These are phyloP conservation scores for Aegilops bicornis DNA, from an alignment of 176 grass and related monocot genomes.

Conservation along the genomic window DNA sequence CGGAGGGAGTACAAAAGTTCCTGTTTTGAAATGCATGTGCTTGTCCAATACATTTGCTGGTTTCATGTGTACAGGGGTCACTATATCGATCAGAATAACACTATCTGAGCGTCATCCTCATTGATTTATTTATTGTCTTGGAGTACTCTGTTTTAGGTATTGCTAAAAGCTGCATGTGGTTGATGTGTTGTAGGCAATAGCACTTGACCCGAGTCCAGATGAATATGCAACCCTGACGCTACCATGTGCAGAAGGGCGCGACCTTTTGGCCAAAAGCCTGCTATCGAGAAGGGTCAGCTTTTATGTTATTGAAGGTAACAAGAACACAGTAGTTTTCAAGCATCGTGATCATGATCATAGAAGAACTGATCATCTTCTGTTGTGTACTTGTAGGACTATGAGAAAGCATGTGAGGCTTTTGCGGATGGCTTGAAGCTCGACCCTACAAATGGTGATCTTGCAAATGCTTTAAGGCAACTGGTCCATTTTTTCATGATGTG, in stretches of 20 bases:
- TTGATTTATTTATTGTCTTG: background rate
- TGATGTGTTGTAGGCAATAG: background rate
- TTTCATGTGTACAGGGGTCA: background rate
- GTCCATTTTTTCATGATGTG: no score
- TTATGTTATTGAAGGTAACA: constrained; percentile 4
- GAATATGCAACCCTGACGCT: background rate
- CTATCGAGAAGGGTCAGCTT: constrained; percentile 3
- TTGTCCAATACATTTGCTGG: background rate
- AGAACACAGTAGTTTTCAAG: background rate
- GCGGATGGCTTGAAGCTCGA: background rate
- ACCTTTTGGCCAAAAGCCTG: background rate
- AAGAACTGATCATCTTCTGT: background rate
- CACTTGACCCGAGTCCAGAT: background rate
- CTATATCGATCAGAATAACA: no score
- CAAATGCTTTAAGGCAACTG: no score
- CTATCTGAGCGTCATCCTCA: background rate
- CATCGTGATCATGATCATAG: background rate
- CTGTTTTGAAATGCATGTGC: background rate
- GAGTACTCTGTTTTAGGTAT: background rate
- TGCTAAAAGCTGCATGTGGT: background rate
- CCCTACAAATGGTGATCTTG: background rate
- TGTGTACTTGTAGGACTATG: background rate
- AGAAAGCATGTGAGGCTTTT: background rate
- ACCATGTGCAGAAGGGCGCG: background rate
- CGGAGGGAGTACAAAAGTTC: background rate